Evolutionary conservation across 331 rosid species (phyloP), one percentile per base, ranked within the genome.

Genomic region (Acacia pycnantha): DNA sequence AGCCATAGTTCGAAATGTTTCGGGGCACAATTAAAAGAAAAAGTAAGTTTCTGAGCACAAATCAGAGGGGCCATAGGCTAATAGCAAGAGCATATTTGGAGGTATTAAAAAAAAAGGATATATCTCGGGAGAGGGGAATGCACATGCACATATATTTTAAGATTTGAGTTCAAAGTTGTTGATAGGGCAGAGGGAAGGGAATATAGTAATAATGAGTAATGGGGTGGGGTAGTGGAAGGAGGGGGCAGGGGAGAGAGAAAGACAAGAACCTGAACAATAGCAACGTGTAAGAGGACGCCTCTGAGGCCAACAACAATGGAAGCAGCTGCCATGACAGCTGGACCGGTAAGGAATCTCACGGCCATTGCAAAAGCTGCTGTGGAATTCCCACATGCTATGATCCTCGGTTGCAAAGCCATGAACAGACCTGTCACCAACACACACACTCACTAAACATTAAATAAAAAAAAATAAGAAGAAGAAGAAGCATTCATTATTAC

Each of bases 391-490:
- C 98, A 94, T 82, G 98, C 98, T 88, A 94, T 94, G 86, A 94
- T 92, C 93, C 88, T 90, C 31, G 98, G 98, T 86, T 94, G 98
- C 90, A 94, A 92, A 71, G 97, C 98, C 98, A 94, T 94, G 85
- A 94, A 94, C 83, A 94, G 75, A 75, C 98, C 98, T 94, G 83
- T 87, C 88, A 84, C 76, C 19, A 51, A 77, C 71, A 70, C 65
- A 81, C 35, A 62, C 16, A 26, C 58, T 8, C 47, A 43, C 47
- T 11, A 10, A 1, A 44, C 48, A 44, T 12, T 37, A 44, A 58
- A 58, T n/a, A 51, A 18, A 59, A 84, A 68, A 79, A 41, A 1
- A 8, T 0, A 43, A 43, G 46, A 43, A 43, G 46, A 43, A 43
- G 46, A 43, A 43, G 46, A 61, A 59, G 44, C 65, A 50, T 8